phyloP scores from a whole-genome alignment of 2,329 filamentous ascomycete genomes.

The Chaetomium strumarium region DNA sequence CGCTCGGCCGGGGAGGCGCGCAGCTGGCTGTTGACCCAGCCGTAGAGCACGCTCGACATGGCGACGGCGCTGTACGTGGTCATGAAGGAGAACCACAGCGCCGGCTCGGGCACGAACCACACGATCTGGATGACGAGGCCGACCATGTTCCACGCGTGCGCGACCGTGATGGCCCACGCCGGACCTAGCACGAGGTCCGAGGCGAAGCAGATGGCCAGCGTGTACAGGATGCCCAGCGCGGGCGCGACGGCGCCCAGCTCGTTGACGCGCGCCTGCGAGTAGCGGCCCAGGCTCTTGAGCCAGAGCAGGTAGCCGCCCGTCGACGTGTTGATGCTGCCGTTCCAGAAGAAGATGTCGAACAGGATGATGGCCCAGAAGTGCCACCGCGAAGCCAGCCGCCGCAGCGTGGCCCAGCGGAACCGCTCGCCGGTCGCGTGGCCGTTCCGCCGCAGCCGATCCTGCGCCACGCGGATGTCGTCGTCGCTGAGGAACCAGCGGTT shows the following conservation, averaged over 20 bases:
- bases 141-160: slow-evolving; percentile 45
- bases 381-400: slow-evolving; percentile 34
- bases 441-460: slow-evolving; percentile 39
- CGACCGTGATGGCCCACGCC: slow-evolving; percentile 49
- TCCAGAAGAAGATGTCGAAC: slow-evolving; percentile 52
- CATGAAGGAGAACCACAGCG: slow-evolving; percentile 48
- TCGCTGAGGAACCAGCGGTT: slow-evolving; percentile 43
- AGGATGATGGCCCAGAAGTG: slow-evolving; percentile 47
- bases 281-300: slow-evolving; percentile 50
- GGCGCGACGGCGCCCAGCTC: slow-evolving; percentile 47
- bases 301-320: slow-evolving; percentile 50
- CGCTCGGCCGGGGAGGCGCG: slow-evolving; percentile 41
- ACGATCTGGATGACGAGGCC: slow-evolving; percentile 48
- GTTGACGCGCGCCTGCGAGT: slow-evolving; percentile 41
- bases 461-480: slow-evolving; percentile 41
- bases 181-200: slow-evolving; percentile 49
- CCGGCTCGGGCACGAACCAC: slow-evolving; percentile 50
- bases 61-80: slow-evolving; percentile 45
- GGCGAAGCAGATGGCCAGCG: slow-evolving; percentile 46
- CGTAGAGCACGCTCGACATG: slow-evolving; percentile 50
- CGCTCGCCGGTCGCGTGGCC: slow-evolving; percentile 36
- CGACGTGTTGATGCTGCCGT: slow-evolving; percentile 40
- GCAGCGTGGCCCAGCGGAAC: slow-evolving; percentile 25
- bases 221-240: slow-evolving; percentile 52
- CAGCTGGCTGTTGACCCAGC: slow-evolving; percentile 49